Conservation (phyloP, 257 asterid species). For the Solanum clarkiae region DNA sequence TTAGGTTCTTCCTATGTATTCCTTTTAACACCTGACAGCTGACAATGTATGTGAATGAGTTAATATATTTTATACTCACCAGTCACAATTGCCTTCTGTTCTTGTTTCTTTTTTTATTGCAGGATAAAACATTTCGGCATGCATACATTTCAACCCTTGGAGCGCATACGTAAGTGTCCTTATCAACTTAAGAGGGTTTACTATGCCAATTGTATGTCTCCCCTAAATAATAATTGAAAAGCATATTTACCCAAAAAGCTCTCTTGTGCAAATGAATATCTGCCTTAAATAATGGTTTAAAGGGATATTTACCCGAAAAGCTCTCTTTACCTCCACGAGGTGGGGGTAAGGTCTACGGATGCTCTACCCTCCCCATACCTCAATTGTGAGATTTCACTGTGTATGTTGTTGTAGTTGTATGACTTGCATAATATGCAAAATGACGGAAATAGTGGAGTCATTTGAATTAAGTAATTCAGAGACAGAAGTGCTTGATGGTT, state of each 20-base stretch:
- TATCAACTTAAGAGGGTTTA: background rate
- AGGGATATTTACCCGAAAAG: background rate
- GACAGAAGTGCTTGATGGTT: background rate
- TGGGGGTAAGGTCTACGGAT: background rate
- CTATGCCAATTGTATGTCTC: background rate
- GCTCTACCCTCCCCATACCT: background rate
- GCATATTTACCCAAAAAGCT: background rate
- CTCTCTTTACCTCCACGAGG: background rate
- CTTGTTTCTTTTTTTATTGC: constrained; percentile 8
- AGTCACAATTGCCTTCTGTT: background rate
- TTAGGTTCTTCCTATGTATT: background rate
- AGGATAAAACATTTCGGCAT: constrained; percentile 97
- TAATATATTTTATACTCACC: background rate
- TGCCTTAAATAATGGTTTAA: background rate
- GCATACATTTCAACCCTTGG: constrained; percentile 84
- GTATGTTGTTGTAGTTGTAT: background rate
- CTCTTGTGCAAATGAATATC: background rate
- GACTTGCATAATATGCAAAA: background rate
- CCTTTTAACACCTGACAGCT: background rate
- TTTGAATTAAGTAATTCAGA: background rate
- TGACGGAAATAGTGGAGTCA: background rate
- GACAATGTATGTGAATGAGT: background rate
- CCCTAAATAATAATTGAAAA: background rate
- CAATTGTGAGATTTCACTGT: background rate
- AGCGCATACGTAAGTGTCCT: constrained; percentile 76